Evolutionary conservation across 1,139 yeast species (phyloP).

Genomic region (Kazachstania sp.): DNA sequence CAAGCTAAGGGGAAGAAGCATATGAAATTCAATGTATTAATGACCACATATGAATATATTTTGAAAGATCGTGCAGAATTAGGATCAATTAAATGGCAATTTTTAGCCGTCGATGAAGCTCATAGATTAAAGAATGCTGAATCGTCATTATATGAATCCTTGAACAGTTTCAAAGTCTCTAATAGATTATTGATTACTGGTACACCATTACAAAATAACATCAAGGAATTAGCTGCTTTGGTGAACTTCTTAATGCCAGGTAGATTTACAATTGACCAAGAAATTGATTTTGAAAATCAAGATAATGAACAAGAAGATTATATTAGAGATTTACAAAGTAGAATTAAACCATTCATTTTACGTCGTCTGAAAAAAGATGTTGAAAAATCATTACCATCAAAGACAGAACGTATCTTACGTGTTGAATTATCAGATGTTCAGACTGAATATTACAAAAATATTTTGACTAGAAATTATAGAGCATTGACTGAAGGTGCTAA

Average conservation of each 20-base stretch:
- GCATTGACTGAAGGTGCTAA: constrained; percentile 82
- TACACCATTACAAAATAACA: constrained; percentile 93
- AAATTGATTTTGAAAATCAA: constrained; percentile 87
- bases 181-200: constrained; percentile 92
- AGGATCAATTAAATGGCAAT: constrained; percentile 88
- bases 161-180: constrained; percentile 70
- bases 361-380: constrained; percentile 95
- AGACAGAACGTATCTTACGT: constrained; percentile 87
- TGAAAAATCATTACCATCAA: constrained; percentile 90
- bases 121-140: constrained; percentile 93
- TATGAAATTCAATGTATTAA: constrained; percentile 76
- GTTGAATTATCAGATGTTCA: constrained; percentile 94
- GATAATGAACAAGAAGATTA: constrained; percentile 80
- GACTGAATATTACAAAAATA: constrained; percentile 89
- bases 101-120: constrained; percentile 96
- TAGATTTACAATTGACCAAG: constrained; percentile 77
- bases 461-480: constrained; percentile 79
- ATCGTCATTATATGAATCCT: constrained; percentile 82
- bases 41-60: constrained; percentile 94
- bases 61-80: constrained; percentile 76
- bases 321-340: constrained; percentile 73
- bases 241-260: constrained; percentile 97
- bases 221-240: constrained; percentile 89
- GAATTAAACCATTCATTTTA: constrained; percentile 83
- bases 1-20: constrained; percentile 40